Evolutionary conservation across 768 basidiomycete genomes (phyloP).

Genomic region (Boletellus emodensis): DNA sequence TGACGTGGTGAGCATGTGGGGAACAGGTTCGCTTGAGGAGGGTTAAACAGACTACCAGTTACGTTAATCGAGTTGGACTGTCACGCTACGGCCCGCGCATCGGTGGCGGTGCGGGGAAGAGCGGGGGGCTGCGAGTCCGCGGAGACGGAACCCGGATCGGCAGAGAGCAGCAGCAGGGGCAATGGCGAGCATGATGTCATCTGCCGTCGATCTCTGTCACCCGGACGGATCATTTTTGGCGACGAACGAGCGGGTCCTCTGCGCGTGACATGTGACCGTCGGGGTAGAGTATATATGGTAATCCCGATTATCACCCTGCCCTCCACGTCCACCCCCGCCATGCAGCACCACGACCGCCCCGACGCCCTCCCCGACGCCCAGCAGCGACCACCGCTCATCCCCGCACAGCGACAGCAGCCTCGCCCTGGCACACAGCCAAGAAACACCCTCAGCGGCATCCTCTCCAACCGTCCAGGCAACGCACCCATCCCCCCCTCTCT

Average conservation of each 20-base stretch:
- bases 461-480: slow-evolving; percentile 40
- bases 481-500: slow-evolving; percentile 85
- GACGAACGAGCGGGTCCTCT: background rate
- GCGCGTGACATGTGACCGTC: slow-evolving; percentile 20
- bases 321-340: slow-evolving; percentile 19
- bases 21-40: too few relatives aligned
- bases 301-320: slow-evolving; percentile 31
- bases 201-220: slow-evolving; percentile 1
- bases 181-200: slow-evolving; percentile 7
- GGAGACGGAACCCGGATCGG: background rate
- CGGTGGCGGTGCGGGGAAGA: too few relatives aligned
- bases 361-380: too few relatives aligned
- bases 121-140: too few relatives aligned
- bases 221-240: slow-evolving; percentile 6
- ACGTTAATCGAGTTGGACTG: too few relatives aligned
- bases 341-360: slow-evolving; percentile 18
- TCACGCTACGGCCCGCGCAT: too few relatives aligned
- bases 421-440: slow-evolving; percentile 14
- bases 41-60: too few relatives aligned
- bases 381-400: background rate
- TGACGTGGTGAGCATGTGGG: too few relatives aligned
- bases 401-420: background rate
- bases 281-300: slow-evolving; percentile 29
- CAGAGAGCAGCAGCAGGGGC: background rate
- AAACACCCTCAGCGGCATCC: slow-evolving; percentile 38